Evolutionary conservation across 768 basidiomycete genomes (phyloP).

Genomic region (Mycena capillaripes): DNA sequence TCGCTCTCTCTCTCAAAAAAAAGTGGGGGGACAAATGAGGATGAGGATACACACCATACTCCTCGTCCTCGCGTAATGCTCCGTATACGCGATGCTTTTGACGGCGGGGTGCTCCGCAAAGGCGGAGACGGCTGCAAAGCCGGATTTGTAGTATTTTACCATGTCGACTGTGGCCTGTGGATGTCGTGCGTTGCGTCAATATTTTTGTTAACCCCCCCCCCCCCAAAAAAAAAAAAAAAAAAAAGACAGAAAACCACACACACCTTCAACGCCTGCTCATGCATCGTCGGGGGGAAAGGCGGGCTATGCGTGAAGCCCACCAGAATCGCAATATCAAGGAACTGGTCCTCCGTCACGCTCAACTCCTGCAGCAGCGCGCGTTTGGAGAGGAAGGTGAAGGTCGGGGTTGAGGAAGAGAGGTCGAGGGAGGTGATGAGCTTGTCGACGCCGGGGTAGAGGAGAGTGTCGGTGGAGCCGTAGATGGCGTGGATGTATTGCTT

Average conservation of each 20-base stretch:
- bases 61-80: conserved; percentile 90
- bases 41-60: conserved; percentile 66
- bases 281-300: conserved; percentile 85
- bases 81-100: conserved; percentile 83
- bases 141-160: conserved; percentile 93
- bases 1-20: too few relatives aligned
- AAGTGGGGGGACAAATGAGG: neutral
- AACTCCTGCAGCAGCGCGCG: conserved; percentile 71
- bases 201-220: too few relatives aligned
- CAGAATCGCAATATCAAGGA: conserved; percentile 93
- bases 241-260: neutral
- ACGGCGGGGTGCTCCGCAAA: conserved; percentile 87
- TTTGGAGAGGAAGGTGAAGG: conserved; percentile 91
- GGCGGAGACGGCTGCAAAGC: conserved; percentile 82
- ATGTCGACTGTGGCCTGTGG: conserved; percentile 83
- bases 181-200: neutral
- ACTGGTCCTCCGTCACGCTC: conserved; percentile 85
- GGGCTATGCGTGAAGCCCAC: conserved; percentile 89
- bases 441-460: conserved; percentile 90
- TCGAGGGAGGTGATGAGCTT: conserved; percentile 93
- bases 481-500: conserved; percentile 97
- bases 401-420: conserved; percentile 73
- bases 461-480: conserved; percentile 90
- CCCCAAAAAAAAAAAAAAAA: too few relatives aligned
- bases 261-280: conserved; percentile 83